Percentiles rank a stretch among this genome's conserved stretches.
Conservation (phyloP, 805 yeast species). For the Saturnispora gosingensis region DNA sequence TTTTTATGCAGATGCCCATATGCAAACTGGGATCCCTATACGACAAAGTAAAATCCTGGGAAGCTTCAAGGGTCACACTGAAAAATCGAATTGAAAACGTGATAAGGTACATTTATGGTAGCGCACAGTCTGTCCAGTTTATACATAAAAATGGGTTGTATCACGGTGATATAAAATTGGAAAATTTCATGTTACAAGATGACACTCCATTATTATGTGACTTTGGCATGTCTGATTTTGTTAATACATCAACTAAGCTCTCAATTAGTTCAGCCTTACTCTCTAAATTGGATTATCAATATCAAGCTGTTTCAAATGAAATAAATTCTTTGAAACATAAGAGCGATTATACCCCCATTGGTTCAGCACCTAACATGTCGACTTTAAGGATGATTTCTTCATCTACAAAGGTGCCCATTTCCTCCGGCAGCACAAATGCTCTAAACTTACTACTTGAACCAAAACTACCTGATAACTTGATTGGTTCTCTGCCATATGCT, state of each 20-base stretch:
- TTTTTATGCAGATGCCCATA: conserved; percentile 64
- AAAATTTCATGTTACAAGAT: conserved; percentile 60
- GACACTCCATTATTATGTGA: conserved; percentile 60
- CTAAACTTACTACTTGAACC: background rate
- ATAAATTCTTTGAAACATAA: background rate
- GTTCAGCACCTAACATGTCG: conserved; percentile 2
- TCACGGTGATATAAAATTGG: conserved; percentile 79
- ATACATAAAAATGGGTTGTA: conserved; percentile 56
- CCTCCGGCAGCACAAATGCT: conserved; percentile 3
- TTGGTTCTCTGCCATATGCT: conserved; percentile 89
- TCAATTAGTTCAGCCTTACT: background rate
- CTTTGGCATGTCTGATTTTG: conserved; percentile 65
- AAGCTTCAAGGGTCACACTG: conserved; percentile 21
- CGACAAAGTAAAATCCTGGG: conserved; percentile 66
- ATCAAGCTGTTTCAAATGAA: background rate
- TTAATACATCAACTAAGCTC: conserved; percentile 1
- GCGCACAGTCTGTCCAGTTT: conserved; percentile 50
- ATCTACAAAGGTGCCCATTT: background rate
- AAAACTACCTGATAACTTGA: conserved; percentile 19
- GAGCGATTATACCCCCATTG: background rate
- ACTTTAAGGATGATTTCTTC: background rate
- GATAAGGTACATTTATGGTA: conserved; percentile 38
- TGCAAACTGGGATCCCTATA: conserved; percentile 73
- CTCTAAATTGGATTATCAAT: background rate
- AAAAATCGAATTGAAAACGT: conserved; percentile 18